Base-by-base conservation (phyloP, 163 green algal species). In the Volvox carteri region DNA sequence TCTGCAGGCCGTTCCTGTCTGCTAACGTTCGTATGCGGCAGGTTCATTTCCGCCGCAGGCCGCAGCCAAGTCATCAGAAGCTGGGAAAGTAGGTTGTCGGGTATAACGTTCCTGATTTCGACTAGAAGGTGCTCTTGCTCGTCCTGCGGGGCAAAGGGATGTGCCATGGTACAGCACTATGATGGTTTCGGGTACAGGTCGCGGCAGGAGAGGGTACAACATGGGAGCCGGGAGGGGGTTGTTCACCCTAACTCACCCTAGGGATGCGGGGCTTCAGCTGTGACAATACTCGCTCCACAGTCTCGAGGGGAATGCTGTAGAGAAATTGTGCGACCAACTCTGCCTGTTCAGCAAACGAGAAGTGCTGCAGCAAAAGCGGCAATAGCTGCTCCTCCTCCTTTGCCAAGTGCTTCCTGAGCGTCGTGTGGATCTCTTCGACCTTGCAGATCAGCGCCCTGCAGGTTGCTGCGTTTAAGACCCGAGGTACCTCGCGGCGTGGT, bases 371-470 rank as follows among this genome's bases (percentile, higher is more conserved):
- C 68, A 99, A 92, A 54, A 99, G 95, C 14, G 97, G 97, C 80
- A 99, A 94, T 65, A 99, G 95, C 95, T 99, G 97, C 78, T 98
- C 94, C 92, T 99, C 97, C 92, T 99, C 97, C 86, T 99, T 99
- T 52, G 93, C 94, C 46, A 99, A 92, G 90, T 99, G 97, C 92
- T 98, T 97, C 48, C 91, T 87, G 42, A 99, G 94, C 6, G 97
- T 99, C 28, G 92, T 97, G 79, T 98, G 94, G 76, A 99, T 95
- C 89, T 98, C 95, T 88, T 98, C 95, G 14, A 97, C 92, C 85
- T 97, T 97, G 90, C 95, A 97, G 30, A 91, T 86, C 6, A 86
- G 70, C 39, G 39, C 91, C 84, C 78, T 91, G 84, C 78, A 90
- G 16, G 52, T 70, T n/a, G n/a, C n/a, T n/a, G n/a, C n/a, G n/a